Evolutionary conservation across 2,329 filamentous ascomycete species (phyloP).

Genomic region (Phyllosticta citribraziliensis): DNA sequence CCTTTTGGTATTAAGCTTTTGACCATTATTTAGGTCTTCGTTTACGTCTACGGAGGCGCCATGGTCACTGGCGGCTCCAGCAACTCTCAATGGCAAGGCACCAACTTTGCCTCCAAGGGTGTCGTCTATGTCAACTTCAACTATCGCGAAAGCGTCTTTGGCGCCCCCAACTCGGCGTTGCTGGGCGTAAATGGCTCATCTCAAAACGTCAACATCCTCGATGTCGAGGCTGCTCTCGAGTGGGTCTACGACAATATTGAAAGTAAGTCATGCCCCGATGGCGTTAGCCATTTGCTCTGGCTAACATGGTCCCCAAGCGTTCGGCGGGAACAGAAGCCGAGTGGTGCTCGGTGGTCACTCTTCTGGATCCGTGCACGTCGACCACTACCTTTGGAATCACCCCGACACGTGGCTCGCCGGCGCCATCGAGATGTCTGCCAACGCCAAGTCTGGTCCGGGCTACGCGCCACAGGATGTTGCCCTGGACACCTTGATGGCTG

Average conservation of each 20-base stretch:
- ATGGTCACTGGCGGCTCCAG: slow-evolving; percentile 32
- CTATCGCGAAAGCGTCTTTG: slow-evolving; percentile 16
- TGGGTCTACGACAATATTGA: slow-evolving; percentile 33
- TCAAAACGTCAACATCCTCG: slow-evolving; percentile 29
- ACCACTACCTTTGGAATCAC: slow-evolving; percentile 18
- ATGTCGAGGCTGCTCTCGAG: slow-evolving; percentile 30
- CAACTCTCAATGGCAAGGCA: slow-evolving; percentile 27
- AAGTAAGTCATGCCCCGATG: neutral
- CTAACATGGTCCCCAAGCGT: slow-evolving; percentile 21
- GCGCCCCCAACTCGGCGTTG: slow-evolving; percentile 5
- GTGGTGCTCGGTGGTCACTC: slow-evolving; percentile 26
- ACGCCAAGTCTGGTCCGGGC: slow-evolving; percentile 18
- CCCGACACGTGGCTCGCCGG: slow-evolving; percentile 19
- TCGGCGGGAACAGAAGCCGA: slow-evolving; percentile 36
- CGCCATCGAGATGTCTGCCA: slow-evolving; percentile 26
- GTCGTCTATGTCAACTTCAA: slow-evolving; percentile 26
- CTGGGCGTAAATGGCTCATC: slow-evolving; percentile 7
- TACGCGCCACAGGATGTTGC: slow-evolving; percentile 7
- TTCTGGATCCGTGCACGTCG: slow-evolving; percentile 14
- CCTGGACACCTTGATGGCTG: slow-evolving; percentile 5
- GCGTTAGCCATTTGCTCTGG: neutral
- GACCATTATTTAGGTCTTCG: slow-evolving; percentile 20
- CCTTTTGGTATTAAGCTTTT: neutral
- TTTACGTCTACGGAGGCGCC: slow-evolving; percentile 38
- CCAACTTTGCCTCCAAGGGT: slow-evolving; percentile 9